These are phyloP conservation scores for Diaporthe vaccinii DNA, from an alignment of 2,329 filamentous ascomycete species.

Conservation along the genomic window DNA sequence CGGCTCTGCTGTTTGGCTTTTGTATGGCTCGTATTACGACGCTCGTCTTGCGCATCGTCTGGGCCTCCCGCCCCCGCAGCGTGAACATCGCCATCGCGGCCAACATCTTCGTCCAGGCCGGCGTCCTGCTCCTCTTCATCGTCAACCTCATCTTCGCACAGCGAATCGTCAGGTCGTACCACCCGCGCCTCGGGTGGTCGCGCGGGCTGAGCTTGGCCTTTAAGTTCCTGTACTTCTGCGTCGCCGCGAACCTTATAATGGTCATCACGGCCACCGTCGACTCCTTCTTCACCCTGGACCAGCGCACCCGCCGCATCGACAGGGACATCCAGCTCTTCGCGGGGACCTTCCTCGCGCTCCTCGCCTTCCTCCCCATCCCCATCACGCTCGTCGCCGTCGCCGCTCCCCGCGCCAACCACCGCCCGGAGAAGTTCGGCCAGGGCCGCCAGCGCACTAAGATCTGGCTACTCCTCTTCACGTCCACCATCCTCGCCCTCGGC, in stretches of 20 bases:
- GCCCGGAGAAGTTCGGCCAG: slow-evolving; percentile 73
- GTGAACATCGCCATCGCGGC: slow-evolving; percentile 68
- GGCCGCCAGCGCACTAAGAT: slow-evolving; percentile 78
- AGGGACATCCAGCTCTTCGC: slow-evolving; percentile 75
- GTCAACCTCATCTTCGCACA: slow-evolving; percentile 84
- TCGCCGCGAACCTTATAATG: slow-evolving; percentile 73
- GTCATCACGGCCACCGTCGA: slow-evolving; percentile 76
- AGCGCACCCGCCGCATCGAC: slow-evolving; percentile 62
- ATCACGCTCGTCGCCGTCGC: slow-evolving; percentile 65
- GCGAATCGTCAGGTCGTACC: slow-evolving; percentile 79
- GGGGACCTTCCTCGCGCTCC: slow-evolving; percentile 70
- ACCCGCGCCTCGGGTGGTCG: slow-evolving; percentile 80
- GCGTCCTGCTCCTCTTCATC: slow-evolving; percentile 81
- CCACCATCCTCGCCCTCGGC: slow-evolving; percentile 74
- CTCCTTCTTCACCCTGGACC: slow-evolving; percentile 75
- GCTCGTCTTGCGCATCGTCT: slow-evolving; percentile 65
- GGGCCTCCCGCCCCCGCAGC: slow-evolving; percentile 59
- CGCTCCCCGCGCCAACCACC: slow-evolving; percentile 51
- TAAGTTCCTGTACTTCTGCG: slow-evolving; percentile 68
- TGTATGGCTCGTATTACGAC: slow-evolving; percentile 68
- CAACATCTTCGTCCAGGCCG: slow-evolving; percentile 78
- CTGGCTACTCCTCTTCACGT: slow-evolving; percentile 70
- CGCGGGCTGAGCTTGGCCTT: slow-evolving; percentile 65
- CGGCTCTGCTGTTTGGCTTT: slow-evolving; percentile 70
- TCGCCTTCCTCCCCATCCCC: slow-evolving; percentile 77